phyloP scores from a whole-genome alignment of 2,329 filamentous ascomycete species.

The Thielaviopsis punctulata region DNA sequence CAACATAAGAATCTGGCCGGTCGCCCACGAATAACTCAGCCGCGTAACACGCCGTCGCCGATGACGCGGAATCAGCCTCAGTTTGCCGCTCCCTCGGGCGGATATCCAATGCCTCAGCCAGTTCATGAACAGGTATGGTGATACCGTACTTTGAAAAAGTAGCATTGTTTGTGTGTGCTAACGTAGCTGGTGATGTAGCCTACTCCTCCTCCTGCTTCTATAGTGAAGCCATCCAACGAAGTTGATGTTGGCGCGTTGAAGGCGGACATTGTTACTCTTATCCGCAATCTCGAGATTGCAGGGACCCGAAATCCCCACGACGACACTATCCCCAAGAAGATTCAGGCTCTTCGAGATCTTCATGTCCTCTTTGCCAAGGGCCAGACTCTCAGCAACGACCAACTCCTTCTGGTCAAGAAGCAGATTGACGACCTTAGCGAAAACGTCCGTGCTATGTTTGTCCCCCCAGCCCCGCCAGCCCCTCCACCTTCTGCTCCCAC shows the following conservation, averaged over 20 bases:
- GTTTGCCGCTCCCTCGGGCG: too few relatives aligned
- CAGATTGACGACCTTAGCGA: conserved; percentile 65
- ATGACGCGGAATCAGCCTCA: background rate
- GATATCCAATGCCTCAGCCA: background rate
- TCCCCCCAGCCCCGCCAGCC: conserved; percentile 21
- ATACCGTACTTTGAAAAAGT: background rate
- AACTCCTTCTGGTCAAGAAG: conserved; percentile 68
- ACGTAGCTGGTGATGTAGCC: background rate
- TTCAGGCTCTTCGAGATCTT: conserved; percentile 73
- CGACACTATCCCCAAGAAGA: conserved; percentile 54
- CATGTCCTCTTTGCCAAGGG: conserved; percentile 57
- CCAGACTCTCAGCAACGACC: conserved; percentile 61
- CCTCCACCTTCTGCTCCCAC: conserved; percentile 17
- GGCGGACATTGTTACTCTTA: conserved; percentile 65
- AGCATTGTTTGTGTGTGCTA: background rate
- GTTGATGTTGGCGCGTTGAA: conserved; percentile 59
- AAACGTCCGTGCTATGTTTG: conserved; percentile 36
- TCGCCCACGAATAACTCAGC: conserved; percentile 23
- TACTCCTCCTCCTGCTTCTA: background rate
- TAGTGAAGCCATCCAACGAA: background rate
- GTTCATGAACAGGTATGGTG: background rate
- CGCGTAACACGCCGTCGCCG: background rate
- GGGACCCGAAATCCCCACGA: conserved; percentile 64
- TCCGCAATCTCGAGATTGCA: conserved; percentile 53
- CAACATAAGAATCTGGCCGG: conserved; percentile 31